A percentile compares a stretch with the other conserved stretches of the same genome.
Evolutionary conservation across 108 stramenopile genomes (phyloP).

Genomic region (Nitzschia sp.): DNA sequence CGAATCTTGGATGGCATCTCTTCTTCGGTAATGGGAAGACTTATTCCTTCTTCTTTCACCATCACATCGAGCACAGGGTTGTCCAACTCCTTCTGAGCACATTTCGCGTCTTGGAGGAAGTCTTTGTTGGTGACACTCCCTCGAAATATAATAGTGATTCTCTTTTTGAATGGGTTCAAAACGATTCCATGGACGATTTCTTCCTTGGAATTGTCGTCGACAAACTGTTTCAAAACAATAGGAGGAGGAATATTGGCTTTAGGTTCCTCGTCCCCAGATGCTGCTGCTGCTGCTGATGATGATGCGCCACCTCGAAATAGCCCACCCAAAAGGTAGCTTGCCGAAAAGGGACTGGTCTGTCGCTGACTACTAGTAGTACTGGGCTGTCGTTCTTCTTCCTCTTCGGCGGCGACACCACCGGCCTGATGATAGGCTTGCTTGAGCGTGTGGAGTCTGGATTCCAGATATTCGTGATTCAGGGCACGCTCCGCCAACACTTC

Average conservation of each 20-base stretch:
- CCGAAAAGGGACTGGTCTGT: conserved; percentile 10
- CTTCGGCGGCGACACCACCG: not conserved
- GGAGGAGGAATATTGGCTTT: not conserved
- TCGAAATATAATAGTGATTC: conserved; percentile 65
- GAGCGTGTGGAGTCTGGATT: conserved; percentile 31
- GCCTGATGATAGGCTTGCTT: conserved; percentile 19
- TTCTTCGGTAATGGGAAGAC: not conserved
- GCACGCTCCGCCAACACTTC: conserved; percentile 38
- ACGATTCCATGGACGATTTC: conserved; percentile 70
- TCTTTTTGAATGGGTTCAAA: conserved; percentile 37
- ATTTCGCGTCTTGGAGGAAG: conserved; percentile 65
- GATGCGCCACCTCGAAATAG: conserved; percentile 16
- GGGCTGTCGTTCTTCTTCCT: not conserved
- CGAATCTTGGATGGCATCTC: conserved; percentile 29
- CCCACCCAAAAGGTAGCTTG: conserved; percentile 13
- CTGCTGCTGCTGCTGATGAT: not conserved
- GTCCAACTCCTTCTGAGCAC: conserved; percentile 33
- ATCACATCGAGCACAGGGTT: conserved; percentile 42
- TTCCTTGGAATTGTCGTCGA: conserved; percentile 49
- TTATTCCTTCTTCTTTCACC: not conserved
- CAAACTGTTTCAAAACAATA: conserved; percentile 44
- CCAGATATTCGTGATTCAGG: conserved; percentile 47
- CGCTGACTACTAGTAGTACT: not conserved
- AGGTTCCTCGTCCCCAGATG: not conserved
- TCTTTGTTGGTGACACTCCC: conserved; percentile 67